phyloP scores from a whole-genome alignment of 2,329 filamentous ascomycete genomes.

The Exophiala alcalophila region DNA sequence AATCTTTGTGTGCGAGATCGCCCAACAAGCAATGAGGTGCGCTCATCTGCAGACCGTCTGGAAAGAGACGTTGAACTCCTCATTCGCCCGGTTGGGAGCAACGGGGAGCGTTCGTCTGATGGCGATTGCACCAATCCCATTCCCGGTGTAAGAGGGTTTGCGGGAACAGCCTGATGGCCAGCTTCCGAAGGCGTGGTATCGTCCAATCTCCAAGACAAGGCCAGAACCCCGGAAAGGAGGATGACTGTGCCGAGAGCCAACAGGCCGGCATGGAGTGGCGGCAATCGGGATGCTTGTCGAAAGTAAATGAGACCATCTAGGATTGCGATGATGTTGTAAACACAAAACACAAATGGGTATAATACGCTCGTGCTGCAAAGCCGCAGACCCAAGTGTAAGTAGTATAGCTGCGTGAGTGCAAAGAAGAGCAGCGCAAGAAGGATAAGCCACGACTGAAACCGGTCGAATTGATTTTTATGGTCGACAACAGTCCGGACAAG shows the following conservation, averaged over 20 bases:
- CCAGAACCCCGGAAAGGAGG: conserved; percentile 80
- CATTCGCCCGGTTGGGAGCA: conserved; percentile 34
- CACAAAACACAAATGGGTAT: conserved; percentile 95
- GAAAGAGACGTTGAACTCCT: conserved; percentile 29
- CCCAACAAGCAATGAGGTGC: conserved; percentile 32
- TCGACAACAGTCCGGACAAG: conserved; percentile 83
- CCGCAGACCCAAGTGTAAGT: conserved; percentile 88
- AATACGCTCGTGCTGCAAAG: conserved; percentile 92
- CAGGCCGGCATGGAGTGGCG: conserved; percentile 63
- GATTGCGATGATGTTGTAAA: conserved; percentile 99
- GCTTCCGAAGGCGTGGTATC: conserved; percentile 50
- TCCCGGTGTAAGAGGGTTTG: conserved; percentile 72
- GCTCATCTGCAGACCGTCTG: conserved; percentile 31
- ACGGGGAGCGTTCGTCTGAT: conserved; percentile 44
- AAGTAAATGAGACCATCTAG: conserved; percentile 97
- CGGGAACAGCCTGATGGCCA: conserved; percentile 42
- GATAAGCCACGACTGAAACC: conserved; percentile 93
- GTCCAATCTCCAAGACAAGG: conserved; percentile 88
- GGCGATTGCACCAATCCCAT: conserved; percentile 63
- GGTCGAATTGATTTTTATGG: conserved; percentile 81
- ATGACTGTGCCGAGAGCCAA: conserved; percentile 85
- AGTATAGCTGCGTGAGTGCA: conserved; percentile 89
- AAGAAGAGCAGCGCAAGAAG: conserved; percentile 75
- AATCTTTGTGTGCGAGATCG: conserved; percentile 30
- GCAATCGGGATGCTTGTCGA: conserved; percentile 77